Percentiles rank a stretch among this genome's conserved stretches.
Evolutionary conservation across 108 stramenopile species (phyloP).

Genomic region (Cyclotella cryptica): DNA sequence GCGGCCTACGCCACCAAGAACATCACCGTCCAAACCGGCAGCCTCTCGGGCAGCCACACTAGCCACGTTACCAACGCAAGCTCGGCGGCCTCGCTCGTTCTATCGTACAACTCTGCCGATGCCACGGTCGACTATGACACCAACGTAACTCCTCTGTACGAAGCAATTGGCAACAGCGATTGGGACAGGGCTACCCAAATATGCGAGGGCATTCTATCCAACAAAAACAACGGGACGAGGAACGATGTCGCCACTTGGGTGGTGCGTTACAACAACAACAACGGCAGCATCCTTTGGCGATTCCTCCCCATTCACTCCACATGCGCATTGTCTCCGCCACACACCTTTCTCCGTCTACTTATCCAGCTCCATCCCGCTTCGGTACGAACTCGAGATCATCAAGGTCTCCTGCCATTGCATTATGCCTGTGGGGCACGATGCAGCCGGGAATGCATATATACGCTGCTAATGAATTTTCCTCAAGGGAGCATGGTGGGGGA

Average conservation of each 20-base stretch:
- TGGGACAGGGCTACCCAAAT: constrained; percentile 65
- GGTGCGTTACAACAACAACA: constrained; percentile 67
- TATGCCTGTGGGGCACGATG: constrained; percentile 86
- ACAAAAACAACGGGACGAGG: background rate
- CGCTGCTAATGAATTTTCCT: constrained; percentile 70
- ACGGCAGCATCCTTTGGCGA: constrained; percentile 68
- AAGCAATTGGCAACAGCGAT: constrained; percentile 73
- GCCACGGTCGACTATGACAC: constrained; percentile 82
- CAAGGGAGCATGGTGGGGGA: constrained; percentile 68
- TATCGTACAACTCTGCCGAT: constrained; percentile 16
- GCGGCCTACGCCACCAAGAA: too few species aligned
- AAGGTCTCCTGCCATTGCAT: constrained; percentile 87
- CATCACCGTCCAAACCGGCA: too few species aligned
- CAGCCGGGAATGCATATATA: constrained; percentile 67
- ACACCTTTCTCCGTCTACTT: constrained; percentile 61
- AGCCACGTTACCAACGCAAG: background rate
- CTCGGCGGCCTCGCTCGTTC: background rate
- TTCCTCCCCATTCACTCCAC: constrained; percentile 87
- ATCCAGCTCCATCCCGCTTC: constrained; percentile 73
- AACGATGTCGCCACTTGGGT: constrained; percentile 80
- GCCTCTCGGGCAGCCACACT: too few species aligned
- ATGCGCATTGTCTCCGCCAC: constrained; percentile 78
- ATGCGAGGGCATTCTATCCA: constrained; percentile 33
- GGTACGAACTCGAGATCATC: constrained; percentile 74
- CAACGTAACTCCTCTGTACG: constrained; percentile 76